Evolutionary conservation across 2,329 filamentous ascomycete species (phyloP).

Genomic region (Aspergillus terreus): DNA sequence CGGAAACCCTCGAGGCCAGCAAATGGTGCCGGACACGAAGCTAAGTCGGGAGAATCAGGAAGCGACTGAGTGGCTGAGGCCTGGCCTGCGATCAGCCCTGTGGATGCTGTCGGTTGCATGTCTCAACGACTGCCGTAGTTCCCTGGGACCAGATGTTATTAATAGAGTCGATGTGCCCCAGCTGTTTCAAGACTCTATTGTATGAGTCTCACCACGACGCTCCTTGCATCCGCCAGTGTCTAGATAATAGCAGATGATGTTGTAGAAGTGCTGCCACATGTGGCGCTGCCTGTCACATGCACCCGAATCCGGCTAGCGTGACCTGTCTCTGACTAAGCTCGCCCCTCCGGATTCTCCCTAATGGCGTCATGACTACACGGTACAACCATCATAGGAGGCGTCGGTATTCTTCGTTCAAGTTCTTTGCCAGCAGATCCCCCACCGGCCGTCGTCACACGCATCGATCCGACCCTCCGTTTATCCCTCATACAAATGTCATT

Average conservation of each 20-base stretch:
- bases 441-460: too few species aligned
- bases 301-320: not conserved
- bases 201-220: too few species aligned
- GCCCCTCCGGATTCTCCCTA: not conserved
- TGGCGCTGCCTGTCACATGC: not conserved
- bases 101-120: not conserved
- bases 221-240: too few species aligned
- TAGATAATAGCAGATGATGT: too few species aligned
- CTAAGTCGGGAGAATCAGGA: conserved; percentile 32
- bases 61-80: conserved; percentile 18
- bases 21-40: conserved; percentile 17
- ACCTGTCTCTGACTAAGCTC: not conserved
- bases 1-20: conserved; percentile 4
- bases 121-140: too few species aligned
- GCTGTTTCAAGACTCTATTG: too few species aligned
- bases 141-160: not conserved
- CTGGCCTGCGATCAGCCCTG: conserved; percentile 11
- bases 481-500: too few species aligned
- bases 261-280: too few species aligned
- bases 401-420: too few species aligned
- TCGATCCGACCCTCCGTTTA: too few species aligned
- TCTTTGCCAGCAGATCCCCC: too few species aligned
- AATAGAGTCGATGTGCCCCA: not conserved
- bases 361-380: not conserved
- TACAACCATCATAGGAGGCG: too few species aligned